Base-by-base conservation (phyloP, 2,329 filamentous ascomycete species). In the Chaetomiaceae sp. region DNA sequence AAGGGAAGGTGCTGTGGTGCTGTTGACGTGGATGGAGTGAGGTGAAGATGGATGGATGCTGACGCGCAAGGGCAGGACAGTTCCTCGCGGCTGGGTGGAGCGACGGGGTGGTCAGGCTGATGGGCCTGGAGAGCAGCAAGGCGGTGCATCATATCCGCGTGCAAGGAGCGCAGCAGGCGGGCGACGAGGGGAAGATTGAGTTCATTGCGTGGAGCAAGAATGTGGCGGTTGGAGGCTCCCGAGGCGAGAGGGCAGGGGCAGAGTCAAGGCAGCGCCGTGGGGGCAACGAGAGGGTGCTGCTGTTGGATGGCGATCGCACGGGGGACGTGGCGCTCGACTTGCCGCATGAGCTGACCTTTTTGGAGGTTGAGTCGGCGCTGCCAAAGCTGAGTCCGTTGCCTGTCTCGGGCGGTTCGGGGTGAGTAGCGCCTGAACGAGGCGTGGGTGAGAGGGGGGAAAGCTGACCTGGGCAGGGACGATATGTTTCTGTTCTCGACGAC, bases 1-100 rank as follows among this genome's bases (percentile, higher is more conserved):
- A 3, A 29, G 27, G 29, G n/a, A 3, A 32, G 29, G n/a, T 11
- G 6, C 14, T 3, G 29, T n/a, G 29, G n/a, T 32, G 6, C 14
- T 5, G 5, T 9, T 24, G 22, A 9, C 22, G 22, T 24, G 22
- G 22, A 5, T 24, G 22, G n/a, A 6, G 22, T 24, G 5, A 24
- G 22, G 5, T 24, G 9, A 24, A 24, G 9, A 24, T 24, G 27
- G 10, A 19, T 38, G 12, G 19, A 10, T 46, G 29, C 33, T 50
- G 26, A 39, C 27, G 20, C n/a, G 9, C 2, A 52, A 53, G 38
- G 47, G 6, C 47, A 84, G 83, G 84, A 8, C 84, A 87, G 52
- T 81, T 88, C 34, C 75, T 96, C 45, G 88, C 88, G 12, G 79
- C 93, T 12, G 88, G 82, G 37, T 95, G 88, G 81, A 88, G 79